Base-by-base conservation (phyloP, 495 filamentous ascomycete species). In the Penicillium roqueforti region DNA sequence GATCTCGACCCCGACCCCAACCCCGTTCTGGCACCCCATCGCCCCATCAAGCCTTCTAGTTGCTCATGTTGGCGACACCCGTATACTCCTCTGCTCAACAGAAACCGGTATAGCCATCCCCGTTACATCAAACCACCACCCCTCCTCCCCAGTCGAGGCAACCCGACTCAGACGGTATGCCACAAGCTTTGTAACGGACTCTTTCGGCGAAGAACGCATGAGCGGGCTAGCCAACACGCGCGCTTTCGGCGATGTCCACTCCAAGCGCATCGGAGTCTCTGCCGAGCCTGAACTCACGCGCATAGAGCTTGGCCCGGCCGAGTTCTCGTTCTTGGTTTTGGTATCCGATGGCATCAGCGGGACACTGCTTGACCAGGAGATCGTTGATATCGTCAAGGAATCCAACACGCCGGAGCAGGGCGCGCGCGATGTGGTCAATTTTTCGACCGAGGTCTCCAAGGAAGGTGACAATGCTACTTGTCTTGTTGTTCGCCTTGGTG, bases 401-500 rank as follows among this genome's bases (percentile, higher is more conserved):
- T 87, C 88, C 6, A 81, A 75, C 61, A 98, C 95, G 0, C 93
- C 93, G 0, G 92, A 95, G 57, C 81, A 95, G 70, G 93, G 83
- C 3, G 82, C 88, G 3, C 79, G 76, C 43, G 83, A 87, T 52
- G 83, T 98, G 10, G 88, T 95, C 26, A 80, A 80, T 29, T 96
- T 91, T 63, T 91, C 92, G 2, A 92, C 86, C 4, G 95, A 97
- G 74, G 85, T 95, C 13, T 83, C 79, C 18, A 77, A 66, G 7
- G 86, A 91, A 47, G 92, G 87, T 0, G 92, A 98, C 68, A 98
- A 98, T 77, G 89, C 91, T 9, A 98, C 95, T n/a, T 92, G 88
- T 63, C 71, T 97, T 4, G 92, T 97, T 5, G 83, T 97, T 20
- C 77, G 93, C 47, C 76, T 97, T 8, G 93, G 93, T 8, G 93